These are phyloP conservation scores for Aspergillus kassunensis DNA, from an alignment of 495 filamentous ascomycete species.

Conservation along the genomic window DNA sequence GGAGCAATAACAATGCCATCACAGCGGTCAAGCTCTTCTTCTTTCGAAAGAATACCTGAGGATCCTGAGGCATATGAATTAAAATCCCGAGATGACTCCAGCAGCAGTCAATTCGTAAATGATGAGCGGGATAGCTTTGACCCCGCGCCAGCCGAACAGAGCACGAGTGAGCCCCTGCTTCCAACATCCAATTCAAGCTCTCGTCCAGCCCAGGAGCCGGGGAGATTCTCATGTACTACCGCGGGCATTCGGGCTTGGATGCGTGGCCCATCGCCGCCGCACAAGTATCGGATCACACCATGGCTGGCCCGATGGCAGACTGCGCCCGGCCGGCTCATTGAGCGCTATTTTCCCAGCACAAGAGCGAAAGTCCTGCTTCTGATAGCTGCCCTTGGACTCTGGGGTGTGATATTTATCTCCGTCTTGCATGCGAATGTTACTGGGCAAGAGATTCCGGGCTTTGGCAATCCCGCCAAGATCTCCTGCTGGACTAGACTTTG, in stretches of 20 bases:
- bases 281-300: conserved; percentile 58
- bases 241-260: conserved; percentile 28
- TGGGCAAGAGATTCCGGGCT: conserved; percentile 55
- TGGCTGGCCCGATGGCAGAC: conserved; percentile 59
- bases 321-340: conserved; percentile 55
- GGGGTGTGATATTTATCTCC: conserved; percentile 62
- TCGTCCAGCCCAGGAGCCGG: background rate
- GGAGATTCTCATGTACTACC: conserved; percentile 27
- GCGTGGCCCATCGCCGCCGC: conserved; percentile 56
- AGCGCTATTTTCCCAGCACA: conserved; percentile 51
- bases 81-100: conserved; percentile 13
- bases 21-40: conserved; percentile 16
- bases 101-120: conserved; percentile 13
- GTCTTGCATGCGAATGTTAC: conserved; percentile 57
- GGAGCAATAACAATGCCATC: conserved; percentile 12
- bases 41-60: conserved; percentile 16
- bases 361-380: conserved; percentile 43
- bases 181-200: conserved; percentile 19
- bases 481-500: conserved; percentile 51
- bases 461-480: conserved; percentile 53
- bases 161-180: conserved; percentile 22
- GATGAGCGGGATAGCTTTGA: conserved; percentile 16
- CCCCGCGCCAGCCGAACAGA: conserved; percentile 13
- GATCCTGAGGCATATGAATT: conserved; percentile 15
- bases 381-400: conserved; percentile 52